Base-by-base conservation (phyloP, 1,139 yeast species). In the Yamadazyma oceani region DNA sequence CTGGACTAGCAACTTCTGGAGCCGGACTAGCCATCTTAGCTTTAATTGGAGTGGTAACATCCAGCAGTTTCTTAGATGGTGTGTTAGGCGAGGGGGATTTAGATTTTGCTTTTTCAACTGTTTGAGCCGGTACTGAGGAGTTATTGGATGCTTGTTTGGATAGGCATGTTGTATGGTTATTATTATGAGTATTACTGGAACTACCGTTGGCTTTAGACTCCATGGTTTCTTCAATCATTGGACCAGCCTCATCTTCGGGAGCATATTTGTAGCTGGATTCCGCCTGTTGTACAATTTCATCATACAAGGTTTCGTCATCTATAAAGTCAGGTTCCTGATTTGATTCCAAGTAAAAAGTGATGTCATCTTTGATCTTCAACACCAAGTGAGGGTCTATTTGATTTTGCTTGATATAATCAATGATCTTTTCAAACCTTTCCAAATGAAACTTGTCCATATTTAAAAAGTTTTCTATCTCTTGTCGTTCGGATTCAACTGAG, bases 401-500 rank as follows among this genome's bases (percentile, higher is more conserved):
- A 34, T 60, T 61, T 15, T 55, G 53, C 43, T 60, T 66, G 40
- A 71, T 52, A 34, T 54, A 53, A 36, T 54, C 58, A 34, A 69
- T 61, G 26, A 66, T 53, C 22, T 56, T 57, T 41, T 62, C 60
- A 28, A 70, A 54, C 41, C 65, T 66, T 38, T 66, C 69, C 24
- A 63, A 56, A 45, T 71, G 76, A 44, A 69, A 69, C 42, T 60
- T 62, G 40, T 69, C 64, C 31, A 58, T 58, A 25, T 54, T 55
- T 34, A 60, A 55, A 31, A 61, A 64, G n/a, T 51, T 40, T 41
- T 66, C 72, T 34, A 71, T 59, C 45, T 70, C 73, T 38, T 66
- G 74, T 53, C 70, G 69, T 38, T 70, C 64, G 35, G 65, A 65
- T 44, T 71, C 77, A 28, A 66, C 58, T 2, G 62, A 58, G 35